These are phyloP conservation scores for Phytophthora niederhauseri DNA, from an alignment of 352 stramenopile genomes.

Conservation along the genomic window DNA sequence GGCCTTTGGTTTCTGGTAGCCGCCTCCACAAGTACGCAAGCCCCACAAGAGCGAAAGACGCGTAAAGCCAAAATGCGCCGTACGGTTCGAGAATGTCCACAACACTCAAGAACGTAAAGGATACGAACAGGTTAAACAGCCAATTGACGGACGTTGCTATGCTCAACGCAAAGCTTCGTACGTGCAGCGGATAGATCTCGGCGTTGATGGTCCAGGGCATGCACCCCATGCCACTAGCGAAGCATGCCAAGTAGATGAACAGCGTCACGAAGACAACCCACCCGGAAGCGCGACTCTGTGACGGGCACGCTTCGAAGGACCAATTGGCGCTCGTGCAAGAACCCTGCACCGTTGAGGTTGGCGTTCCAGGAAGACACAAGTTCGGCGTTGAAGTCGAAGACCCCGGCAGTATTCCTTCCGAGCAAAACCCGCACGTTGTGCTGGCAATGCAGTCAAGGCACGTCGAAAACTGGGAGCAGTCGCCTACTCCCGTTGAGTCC, in stretches of 20 bases:
- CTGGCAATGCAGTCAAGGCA: constrained; percentile 80
- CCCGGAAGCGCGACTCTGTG: constrained; percentile 42
- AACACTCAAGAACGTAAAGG: constrained; percentile 94
- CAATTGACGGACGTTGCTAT: constrained; percentile 74
- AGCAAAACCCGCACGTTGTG: constrained; percentile 51
- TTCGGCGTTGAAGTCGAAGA: constrained; percentile 11
- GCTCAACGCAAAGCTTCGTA: constrained; percentile 90
- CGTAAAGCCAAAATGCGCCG: constrained; percentile 94
- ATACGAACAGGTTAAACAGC: constrained; percentile 93
- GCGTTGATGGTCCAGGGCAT: constrained; percentile 97
- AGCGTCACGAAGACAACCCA: constrained; percentile 66
- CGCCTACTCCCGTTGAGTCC: constrained; percentile 26
- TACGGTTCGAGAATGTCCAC: constrained; percentile 63
- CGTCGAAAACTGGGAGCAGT: constrained; percentile 48
- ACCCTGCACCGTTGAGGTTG: constrained; percentile 15
- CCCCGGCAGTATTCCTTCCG: constrained; percentile 15
- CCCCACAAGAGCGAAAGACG: constrained; percentile 70
- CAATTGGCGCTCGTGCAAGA: constrained; percentile 40
- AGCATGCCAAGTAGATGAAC: constrained; percentile 82
- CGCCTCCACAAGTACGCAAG: constrained; percentile 77
- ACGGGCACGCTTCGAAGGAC: constrained; percentile 58
- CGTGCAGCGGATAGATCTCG: constrained; percentile 94
- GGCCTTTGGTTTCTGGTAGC: constrained; percentile 94
- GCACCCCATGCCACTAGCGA: constrained; percentile 84
- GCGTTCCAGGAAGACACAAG: constrained; percentile 39